Evolutionary conservation across 345 rosid species (phyloP), one percentile per base, ranked within the genome.

Genomic region (Populus pruinosa): DNA sequence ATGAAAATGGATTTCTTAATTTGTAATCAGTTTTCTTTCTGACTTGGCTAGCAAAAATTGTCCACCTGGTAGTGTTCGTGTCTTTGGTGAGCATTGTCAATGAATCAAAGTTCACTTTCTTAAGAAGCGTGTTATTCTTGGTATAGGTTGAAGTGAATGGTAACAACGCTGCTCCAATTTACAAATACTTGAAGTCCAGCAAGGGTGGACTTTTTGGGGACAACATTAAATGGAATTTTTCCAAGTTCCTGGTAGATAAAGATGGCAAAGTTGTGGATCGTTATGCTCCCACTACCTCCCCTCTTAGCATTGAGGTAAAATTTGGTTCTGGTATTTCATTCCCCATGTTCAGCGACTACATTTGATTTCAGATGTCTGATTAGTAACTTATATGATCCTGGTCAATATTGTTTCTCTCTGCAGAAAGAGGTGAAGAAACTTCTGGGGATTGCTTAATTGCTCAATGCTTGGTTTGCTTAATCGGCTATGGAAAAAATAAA

Each of bases 281-380:
- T 67, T 91, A 92, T 76, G 98, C 98, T 0, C 97, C 99, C 67
- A 94, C 97, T 6, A 94, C 99, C 73, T 84, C 95, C 65, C 98
- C 98, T 71, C 95, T 89, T 43, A 90, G 95, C 86, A 89, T 94
- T 7, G 97, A 96, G 98, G 99, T 96, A 81, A 47, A 69, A 33
- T 17, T 36, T 76, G 74, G 38, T 49, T 63, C 59, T 53, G 25
- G 29, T 38, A 55, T 67, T 1, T 4, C 59, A 64, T 50, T 53
- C 63, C n/a, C 20, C 18, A 0, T 33, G 7, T 39, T 66, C 53
- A 69, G 72, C 49, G n/a, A 11, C 47, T 14, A 11, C 47, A n/a
- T 8, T 27, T 69, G 53, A n/a, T 29, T 18, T 65, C 7, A 17
- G 16, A n/a, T 44, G 5, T 35, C 33, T 70, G 18, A 49, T 50